Conservation (phyloP, 202 grass and related monocot species). For the Sporobolus alterniflorus region DNA sequence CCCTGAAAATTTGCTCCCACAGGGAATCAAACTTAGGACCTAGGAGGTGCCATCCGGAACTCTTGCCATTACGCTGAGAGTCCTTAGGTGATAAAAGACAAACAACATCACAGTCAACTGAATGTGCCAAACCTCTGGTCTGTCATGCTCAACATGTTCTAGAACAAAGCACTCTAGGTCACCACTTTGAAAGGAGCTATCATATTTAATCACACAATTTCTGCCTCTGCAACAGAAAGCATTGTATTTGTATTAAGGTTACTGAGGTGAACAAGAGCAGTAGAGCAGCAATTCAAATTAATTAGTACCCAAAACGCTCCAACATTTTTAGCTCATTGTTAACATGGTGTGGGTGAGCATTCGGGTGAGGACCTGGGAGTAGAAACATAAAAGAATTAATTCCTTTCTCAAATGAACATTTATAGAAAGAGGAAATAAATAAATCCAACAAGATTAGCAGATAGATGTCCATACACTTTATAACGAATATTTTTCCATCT, state of each 20-base stretch:
- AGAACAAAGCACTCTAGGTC: conserved; percentile 90
- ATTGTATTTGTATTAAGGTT: conserved; percentile 6
- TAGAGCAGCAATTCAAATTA: background rate
- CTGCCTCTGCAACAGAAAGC: conserved; percentile 67
- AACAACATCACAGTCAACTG: conserved; percentile 10
- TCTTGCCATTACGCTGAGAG: too few species aligned
- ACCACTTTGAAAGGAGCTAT: conserved; percentile 63
- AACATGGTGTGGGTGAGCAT: conserved; percentile 89
- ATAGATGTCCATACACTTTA: conserved; percentile 80
- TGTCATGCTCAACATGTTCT: conserved; percentile 93
- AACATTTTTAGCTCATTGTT: conserved; percentile 93
- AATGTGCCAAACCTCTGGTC: conserved; percentile 75
- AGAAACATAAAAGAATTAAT: conserved; percentile 46
- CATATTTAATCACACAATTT: conserved; percentile 72
- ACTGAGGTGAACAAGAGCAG: conserved; percentile 9
- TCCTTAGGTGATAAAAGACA: conserved; percentile 30
- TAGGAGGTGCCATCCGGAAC: too few species aligned
- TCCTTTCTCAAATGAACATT: conserved; percentile 18
- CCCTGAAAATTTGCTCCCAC: too few species aligned
- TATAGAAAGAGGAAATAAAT: conserved; percentile 16
- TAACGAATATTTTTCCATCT: conserved; percentile 71
- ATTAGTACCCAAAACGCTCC: conserved; percentile 85
- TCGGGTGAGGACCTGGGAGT: conserved; percentile 76
- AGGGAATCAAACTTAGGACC: too few species aligned
- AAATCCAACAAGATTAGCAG: conserved; percentile 20